phyloP scores from a whole-genome alignment of 768 basidiomycete species.

The Tubosaeta sp. region DNA sequence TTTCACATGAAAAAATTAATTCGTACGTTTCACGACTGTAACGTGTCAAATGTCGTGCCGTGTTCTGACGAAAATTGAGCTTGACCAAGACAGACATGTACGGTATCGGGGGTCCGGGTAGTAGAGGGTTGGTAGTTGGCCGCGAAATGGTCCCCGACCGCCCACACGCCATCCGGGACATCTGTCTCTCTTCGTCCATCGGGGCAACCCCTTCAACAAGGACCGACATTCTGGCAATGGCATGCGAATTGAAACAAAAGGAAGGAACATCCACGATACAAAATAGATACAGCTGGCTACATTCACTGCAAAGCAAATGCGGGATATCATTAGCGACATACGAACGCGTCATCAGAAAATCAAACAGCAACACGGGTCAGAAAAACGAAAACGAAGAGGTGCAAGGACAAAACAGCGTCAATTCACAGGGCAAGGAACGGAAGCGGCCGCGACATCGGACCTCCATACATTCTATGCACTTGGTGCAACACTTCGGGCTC shows the following conservation, averaged over 20 bases:
- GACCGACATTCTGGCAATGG: too few species aligned
- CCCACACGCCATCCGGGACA: too few species aligned
- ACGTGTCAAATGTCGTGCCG: too few species aligned
- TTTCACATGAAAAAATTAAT: too few species aligned
- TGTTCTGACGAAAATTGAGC: too few species aligned
- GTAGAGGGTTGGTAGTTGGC: too few species aligned
- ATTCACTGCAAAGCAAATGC: slow-evolving; percentile 17
- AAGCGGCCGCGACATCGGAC: slow-evolving; percentile 13
- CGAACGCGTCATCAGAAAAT: not conserved
- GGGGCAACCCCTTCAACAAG: too few species aligned
- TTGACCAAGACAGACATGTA: too few species aligned
- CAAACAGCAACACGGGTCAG: not conserved
- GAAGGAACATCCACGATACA: slow-evolving; percentile 15
- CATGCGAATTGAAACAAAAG: not conserved
- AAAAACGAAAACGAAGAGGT: slow-evolving; percentile 2
- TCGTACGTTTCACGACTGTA: too few species aligned
- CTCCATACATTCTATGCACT: slow-evolving; percentile 36
- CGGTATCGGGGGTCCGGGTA: too few species aligned
- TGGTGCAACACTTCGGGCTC: slow-evolving; percentile 52
- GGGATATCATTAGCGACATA: slow-evolving; percentile 5
- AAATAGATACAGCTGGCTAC: slow-evolving; percentile 22
- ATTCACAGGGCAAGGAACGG: slow-evolving; percentile 21
- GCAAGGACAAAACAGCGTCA: not conserved
- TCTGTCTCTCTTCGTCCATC: too few species aligned
- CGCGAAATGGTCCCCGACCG: too few species aligned